These are phyloP conservation scores for Cladophialophora chaetospira DNA, from an alignment of 2,329 filamentous ascomycete species.

Conservation along the genomic window DNA sequence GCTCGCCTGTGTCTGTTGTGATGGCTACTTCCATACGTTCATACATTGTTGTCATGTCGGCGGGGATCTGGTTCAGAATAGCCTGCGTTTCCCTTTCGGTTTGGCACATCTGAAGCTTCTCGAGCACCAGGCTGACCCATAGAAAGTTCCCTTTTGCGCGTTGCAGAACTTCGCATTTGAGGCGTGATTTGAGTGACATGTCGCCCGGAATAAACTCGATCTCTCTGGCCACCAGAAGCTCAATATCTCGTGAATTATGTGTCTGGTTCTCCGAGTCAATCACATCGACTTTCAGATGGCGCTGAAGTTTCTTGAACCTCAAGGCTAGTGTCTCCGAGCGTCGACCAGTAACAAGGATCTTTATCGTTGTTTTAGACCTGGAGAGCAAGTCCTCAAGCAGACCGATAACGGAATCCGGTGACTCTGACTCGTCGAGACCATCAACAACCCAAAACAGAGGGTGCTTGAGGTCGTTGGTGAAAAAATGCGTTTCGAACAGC, in stretches of 20 bases:
- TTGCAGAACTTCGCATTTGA: conserved; percentile 15
- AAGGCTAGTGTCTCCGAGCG: conserved; percentile 3
- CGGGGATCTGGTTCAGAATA: conserved; percentile 33
- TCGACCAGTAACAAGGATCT: conserved; percentile 28
- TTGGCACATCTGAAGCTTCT: conserved; percentile 26
- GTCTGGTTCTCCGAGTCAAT: conserved; percentile 11
- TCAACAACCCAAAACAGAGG: conserved; percentile 46
- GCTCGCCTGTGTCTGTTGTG: conserved; percentile 4
- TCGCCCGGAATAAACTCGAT: conserved; percentile 14
- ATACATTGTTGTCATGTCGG: conserved; percentile 37
- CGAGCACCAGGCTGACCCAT: conserved; percentile 29
- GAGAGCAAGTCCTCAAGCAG: conserved; percentile 23
- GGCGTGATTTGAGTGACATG: conserved; percentile 4
- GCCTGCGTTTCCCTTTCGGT: conserved; percentile 26
- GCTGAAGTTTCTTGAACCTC: conserved; percentile 8
- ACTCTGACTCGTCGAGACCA: conserved; percentile 43
- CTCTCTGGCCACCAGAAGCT: conserved; percentile 18
- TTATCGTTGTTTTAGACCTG: conserved; percentile 30
- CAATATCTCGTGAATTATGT: conserved; percentile 21
- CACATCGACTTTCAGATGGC: neutral
- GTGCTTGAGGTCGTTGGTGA: conserved; percentile 26
- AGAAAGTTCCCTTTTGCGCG: conserved; percentile 29
- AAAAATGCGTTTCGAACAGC: conserved; percentile 38
- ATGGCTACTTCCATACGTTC: conserved; percentile 33
- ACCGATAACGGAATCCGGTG: conserved; percentile 21